Base-by-base conservation (phyloP, 2,329 filamentous ascomycete genomes). In the Arthrobotrys entomopaga region DNA sequence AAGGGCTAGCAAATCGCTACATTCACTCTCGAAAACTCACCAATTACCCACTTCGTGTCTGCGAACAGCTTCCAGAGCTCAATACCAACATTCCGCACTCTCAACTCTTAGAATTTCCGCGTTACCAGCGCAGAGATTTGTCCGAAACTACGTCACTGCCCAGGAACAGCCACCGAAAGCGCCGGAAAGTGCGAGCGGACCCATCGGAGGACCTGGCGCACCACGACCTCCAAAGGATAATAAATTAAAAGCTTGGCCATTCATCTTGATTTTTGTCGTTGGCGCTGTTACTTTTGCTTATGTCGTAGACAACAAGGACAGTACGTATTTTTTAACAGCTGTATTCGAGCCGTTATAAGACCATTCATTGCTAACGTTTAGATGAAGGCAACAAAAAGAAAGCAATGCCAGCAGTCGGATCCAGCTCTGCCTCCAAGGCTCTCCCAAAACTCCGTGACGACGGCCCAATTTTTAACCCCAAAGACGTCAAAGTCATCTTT, bases 401-500 rank as follows among this genome's bases (percentile, higher is more conserved):
- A 65, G 16, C 50, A 69, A 72, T 73, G 66, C 58, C 70, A 48
- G 65, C 57, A 7, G 16, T 60, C 42, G 58, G 56, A 46, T 50
- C 72, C 24, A 65, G 63, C 76, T 82, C 80, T 6, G 81, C 83
- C 77, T 82, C 81, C 79, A 81, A 79, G 78, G 57, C 29, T 19
- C 64, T 75, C 11, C 71, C 71, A n/a, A 63, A 53, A 50, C 71
- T 75, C 71, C 64, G 65, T 24, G 64, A 69, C 38, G 64, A 75
- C 46, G 64, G 65, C 29, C 81, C 83, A 76, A 88, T 88, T 80
- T 97, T 96, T 86, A 89, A 87, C 70, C 84, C 90, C 57, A 80
- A 87, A 66, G 86, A 93, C 72, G 91, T 96, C 34, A 95, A 92
- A n/a, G 93, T 98, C 71, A 84, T 99, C 82, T 98, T 97, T 84